phyloP scores from a whole-genome alignment of 225 moss, liverwort and hornwort species.

The Polytrichum formosum region DNA sequence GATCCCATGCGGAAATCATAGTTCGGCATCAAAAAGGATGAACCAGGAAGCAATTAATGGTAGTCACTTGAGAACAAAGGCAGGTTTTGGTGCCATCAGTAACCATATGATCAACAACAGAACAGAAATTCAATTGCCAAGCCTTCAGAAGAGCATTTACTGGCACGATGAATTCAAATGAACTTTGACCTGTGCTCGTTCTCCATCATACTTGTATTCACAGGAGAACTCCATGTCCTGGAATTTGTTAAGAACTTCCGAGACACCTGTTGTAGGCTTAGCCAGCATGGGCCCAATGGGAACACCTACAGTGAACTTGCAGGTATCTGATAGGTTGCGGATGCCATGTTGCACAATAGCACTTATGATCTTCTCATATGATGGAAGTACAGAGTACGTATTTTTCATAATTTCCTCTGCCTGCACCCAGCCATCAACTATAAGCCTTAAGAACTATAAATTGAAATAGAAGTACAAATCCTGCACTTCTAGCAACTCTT shows the following conservation, averaged over 20 bases:
- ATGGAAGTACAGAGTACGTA: conserved; percentile 84
- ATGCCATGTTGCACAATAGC: conserved; percentile 65
- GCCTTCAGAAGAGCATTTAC: no score
- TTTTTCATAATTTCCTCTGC: conserved; percentile 80
- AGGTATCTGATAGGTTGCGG: conserved; percentile 68
- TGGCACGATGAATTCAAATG: no score
- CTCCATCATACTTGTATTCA: conserved; percentile 99
- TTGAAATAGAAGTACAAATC: no score
- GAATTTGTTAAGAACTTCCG: conserved; percentile 96
- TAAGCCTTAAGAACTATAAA: no score
- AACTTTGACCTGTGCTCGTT: conserved; percentile 80
- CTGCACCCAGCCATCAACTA: conserved; percentile 34
- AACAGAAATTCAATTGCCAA: no score
- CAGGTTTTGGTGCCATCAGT: no score
- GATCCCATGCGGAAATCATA: no score
- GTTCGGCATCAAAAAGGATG: no score
- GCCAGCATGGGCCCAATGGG: conserved; percentile 99
- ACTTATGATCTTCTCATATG: conserved; percentile 76
- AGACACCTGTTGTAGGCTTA: conserved; percentile 94
- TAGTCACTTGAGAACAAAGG: no score
- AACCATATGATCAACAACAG: no score
- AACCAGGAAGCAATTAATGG: no score
- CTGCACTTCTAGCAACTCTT: no score
- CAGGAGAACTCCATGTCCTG: conserved; percentile 94
- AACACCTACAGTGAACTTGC: conserved; percentile 83